phyloP scores from a whole-genome alignment of 176 grass and related monocot species.

The Zea mays region DNA sequence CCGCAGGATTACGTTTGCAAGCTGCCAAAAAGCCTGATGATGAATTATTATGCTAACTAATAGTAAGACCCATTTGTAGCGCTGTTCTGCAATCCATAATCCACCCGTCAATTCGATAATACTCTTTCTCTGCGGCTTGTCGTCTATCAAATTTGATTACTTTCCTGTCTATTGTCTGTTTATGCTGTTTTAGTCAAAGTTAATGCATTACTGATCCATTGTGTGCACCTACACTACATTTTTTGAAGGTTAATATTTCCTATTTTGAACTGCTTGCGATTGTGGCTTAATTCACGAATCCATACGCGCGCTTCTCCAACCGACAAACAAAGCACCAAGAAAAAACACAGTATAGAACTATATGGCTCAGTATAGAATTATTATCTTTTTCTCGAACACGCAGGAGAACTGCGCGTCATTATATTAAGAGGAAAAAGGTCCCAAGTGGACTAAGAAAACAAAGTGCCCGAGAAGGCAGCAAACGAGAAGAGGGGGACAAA shows the following conservation, averaged over 20 bases:
- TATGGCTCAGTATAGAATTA: constrained; percentile 17
- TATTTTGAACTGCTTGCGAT: neutral
- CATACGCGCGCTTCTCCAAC: neutral
- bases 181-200: neutral
- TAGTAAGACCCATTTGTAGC: neutral
- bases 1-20: neutral
- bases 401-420: no score
- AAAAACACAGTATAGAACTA: constrained; percentile 14
- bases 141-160: constrained; percentile 21
- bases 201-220: neutral
- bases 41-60: neutral
- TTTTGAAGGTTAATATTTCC: neutral
- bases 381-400: no score
- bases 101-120: constrained; percentile 3
- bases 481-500: no score
- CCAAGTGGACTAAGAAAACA: no score
- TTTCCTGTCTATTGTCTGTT: neutral
- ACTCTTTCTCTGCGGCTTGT: constrained; percentile 14
- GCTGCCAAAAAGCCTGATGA: constrained; percentile 22
- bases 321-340: neutral
- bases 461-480: no score
- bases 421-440: no score
- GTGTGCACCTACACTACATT: neutral
- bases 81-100: neutral
- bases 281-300: neutral